Evolutionary conservation across 2,329 filamentous ascomycete species (phyloP).

Genomic region (Arthrobotrys entomopaga): DNA sequence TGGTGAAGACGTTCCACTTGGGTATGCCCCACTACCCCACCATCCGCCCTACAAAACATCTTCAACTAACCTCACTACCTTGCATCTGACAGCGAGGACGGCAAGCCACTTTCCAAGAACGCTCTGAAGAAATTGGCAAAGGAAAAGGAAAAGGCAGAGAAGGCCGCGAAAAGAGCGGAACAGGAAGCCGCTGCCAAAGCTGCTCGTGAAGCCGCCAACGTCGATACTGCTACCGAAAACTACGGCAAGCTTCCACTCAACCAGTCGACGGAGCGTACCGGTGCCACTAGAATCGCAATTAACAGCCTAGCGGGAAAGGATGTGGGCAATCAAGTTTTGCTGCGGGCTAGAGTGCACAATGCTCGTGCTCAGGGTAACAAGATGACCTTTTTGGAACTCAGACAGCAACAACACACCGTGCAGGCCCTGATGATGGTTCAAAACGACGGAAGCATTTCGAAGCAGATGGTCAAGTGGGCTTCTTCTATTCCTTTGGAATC

Average conservation of each 20-base stretch:
- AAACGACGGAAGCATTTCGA: conserved; percentile 74
- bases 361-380: conserved; percentile 87
- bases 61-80: conserved; percentile 20
- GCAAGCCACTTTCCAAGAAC: conserved; percentile 75
- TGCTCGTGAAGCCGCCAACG: conserved; percentile 70
- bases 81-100: conserved; percentile 60
- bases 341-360: conserved; percentile 75
- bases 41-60: conserved; percentile 6
- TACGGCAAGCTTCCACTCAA: conserved; percentile 77
- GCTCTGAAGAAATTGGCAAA: conserved; percentile 87
- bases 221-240: conserved; percentile 76
- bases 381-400: conserved; percentile 87
- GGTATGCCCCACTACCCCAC: conserved; percentile 54
- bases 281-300: conserved; percentile 70
- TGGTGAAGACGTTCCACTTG: conserved; percentile 41
- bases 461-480: conserved; percentile 95
- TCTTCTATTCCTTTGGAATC: conserved; percentile 79
- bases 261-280: conserved; percentile 68
- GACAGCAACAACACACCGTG: conserved; percentile 80
- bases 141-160: conserved; percentile 86
- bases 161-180: conserved; percentile 77
- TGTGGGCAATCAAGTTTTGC: conserved; percentile 59
- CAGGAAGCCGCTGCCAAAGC: conserved; percentile 77
- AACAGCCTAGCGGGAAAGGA: conserved; percentile 65
- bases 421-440: conserved; percentile 80